Base-by-base conservation (phyloP, 352 stramenopile genomes). In the Pythium phragmitis region DNA sequence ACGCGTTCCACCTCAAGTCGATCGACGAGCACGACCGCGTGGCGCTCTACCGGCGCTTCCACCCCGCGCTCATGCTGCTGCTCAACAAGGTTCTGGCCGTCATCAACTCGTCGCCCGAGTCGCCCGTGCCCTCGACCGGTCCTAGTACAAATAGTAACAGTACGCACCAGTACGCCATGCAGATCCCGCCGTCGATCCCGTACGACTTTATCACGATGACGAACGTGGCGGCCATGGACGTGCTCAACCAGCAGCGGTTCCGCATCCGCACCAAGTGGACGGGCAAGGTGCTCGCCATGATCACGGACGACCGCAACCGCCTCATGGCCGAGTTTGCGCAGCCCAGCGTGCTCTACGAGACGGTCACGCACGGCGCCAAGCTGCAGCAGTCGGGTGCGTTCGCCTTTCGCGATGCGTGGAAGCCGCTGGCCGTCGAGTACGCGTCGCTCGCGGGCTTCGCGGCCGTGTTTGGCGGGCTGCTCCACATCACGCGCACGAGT, bases 241-340 rank as follows among this genome's bases (percentile, higher is more conserved):
- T 82, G 37, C 61, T 85, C 16, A 80, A 82, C 57, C 68, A 75
- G 61, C 76, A 85, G 46, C 76, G 77, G 43, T 65, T 68, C n/a
- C 73, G 76, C 12, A 69, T 82, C 14, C 74, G 69, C 1, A 60
- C 69, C 39, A 80, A 82, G 45, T 82, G 74, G 74, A 69, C 73
- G 12, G 69, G 72, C 28, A 85, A 85, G 42, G 72, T 80, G 43
- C 54, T 85, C 33, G 36, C 76, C 13, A 76, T 82, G 76, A 85
- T 85, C 67, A 85, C 76, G 4, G 74, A 82, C 17, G 76, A 85
- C 41, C 73, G 76, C 51, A 85, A 85, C 64, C 71, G 76, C 58
- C 78, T 85, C 66, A 73, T 80, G 46, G 42, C 72, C 26, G 76
- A 78, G 53, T 78, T 78, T 43, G 63, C 71, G 17, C 67, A 74